These are phyloP conservation scores for Pestalotiopsis sp. DNA, from an alignment of 2,329 filamentous ascomycete genomes.

Conservation along the genomic window DNA sequence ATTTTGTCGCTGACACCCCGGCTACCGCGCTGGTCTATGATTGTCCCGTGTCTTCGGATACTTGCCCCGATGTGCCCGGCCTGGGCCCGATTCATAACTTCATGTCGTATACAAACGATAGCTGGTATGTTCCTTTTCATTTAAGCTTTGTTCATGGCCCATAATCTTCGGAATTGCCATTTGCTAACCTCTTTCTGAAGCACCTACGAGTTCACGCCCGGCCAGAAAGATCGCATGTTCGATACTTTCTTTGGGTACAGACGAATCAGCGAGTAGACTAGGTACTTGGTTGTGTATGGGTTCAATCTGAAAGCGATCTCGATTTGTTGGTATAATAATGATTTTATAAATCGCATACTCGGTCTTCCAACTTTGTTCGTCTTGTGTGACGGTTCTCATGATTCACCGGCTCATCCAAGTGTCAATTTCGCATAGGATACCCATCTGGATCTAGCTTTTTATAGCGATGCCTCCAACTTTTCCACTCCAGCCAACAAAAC, in stretches of 20 bases:
- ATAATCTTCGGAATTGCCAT: not conserved
- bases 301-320: no score
- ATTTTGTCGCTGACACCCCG: constrained; percentile 43
- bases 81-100: constrained; percentile 38
- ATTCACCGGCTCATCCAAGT: no score
- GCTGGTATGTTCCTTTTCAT: not conserved
- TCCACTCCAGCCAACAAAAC: constrained; percentile 35
- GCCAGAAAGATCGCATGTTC: constrained; percentile 26
- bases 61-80: constrained; percentile 31
- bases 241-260: not conserved
- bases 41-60: constrained; percentile 38
- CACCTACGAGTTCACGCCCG: constrained; percentile 36
- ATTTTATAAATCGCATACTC: no score
- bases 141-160: not conserved
- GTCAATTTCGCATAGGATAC: not conserved
- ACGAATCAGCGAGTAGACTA: not conserved
- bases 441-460: not conserved
- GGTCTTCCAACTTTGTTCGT: no score
- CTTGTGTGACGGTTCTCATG: no score
- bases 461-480: not conserved
- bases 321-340: no score
- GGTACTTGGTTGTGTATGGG: no score
- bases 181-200: constrained; percentile 26
- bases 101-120: constrained; percentile 41
- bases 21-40: constrained; percentile 29